phyloP scores from a whole-genome alignment of 495 filamentous ascomycete species.

The Xylaria bambusicola region DNA sequence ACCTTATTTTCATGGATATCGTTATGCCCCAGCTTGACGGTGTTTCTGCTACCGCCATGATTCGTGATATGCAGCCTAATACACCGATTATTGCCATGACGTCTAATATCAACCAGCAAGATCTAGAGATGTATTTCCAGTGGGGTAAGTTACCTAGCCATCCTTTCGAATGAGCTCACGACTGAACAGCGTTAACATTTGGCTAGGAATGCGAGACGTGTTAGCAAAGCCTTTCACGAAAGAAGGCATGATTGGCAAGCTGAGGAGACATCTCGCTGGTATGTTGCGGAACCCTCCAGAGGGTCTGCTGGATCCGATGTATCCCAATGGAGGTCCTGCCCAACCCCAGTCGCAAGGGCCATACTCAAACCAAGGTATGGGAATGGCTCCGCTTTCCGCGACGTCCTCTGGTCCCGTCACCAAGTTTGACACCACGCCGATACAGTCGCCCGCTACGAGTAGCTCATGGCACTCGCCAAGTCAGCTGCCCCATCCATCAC shows the following conservation, averaged over 20 bases:
- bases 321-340: constrained; percentile 27
- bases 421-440: constrained; percentile 85
- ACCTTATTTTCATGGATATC: constrained; percentile 97
- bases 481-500: constrained; percentile 65
- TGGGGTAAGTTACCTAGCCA: constrained; percentile 66
- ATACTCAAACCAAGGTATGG: constrained; percentile 62
- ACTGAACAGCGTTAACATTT: constrained; percentile 22
- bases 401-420: constrained; percentile 44
- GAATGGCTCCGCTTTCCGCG: constrained; percentile 50
- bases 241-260: constrained; percentile 86
- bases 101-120: constrained; percentile 94
- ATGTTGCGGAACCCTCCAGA: constrained; percentile 58
- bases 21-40: constrained; percentile 98
- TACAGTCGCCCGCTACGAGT: constrained; percentile 70
- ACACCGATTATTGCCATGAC: constrained; percentile 98
- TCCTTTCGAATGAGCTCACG: constrained; percentile 5
- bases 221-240: constrained; percentile 97
- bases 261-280: constrained; percentile 84
- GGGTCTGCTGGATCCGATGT: constrained; percentile 32
- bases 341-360: constrained; percentile 34
- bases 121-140: constrained; percentile 95
- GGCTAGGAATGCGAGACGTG: constrained; percentile 95
- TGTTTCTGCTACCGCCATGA: constrained; percentile 90
- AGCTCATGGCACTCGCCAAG: constrained; percentile 74
- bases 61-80: constrained; percentile 79